Percentiles rank a stretch among this genome's conserved stretches.
Conservation (phyloP, 208 protist genomes). For the Leptomonas pyrrhocoris region DNA sequence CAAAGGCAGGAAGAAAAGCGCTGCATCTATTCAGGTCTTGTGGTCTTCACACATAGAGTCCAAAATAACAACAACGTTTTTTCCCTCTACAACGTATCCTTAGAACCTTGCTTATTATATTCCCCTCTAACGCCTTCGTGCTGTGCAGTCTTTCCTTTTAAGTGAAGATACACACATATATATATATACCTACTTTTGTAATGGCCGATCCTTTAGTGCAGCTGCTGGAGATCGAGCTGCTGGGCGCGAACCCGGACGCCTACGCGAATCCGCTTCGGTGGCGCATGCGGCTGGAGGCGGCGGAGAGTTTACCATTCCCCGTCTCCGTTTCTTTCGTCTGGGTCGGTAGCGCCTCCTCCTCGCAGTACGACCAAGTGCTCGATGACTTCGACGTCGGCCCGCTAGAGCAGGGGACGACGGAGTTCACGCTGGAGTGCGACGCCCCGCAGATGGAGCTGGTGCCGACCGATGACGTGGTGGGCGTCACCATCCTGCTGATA, state of each 20-base stretch:
- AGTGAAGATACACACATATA: neutral
- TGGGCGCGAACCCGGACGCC: constrained; percentile 73
- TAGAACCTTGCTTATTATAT: neutral
- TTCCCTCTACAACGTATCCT: neutral
- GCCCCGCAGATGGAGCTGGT: constrained; percentile 93
- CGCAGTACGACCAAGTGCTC: constrained; percentile 96
- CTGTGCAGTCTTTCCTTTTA: neutral
- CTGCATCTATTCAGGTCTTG: too few species aligned
- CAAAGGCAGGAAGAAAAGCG: too few species aligned
- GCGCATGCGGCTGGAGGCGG: constrained; percentile 78
- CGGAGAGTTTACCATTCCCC: constrained; percentile 73
- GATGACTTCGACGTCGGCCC: constrained; percentile 97
- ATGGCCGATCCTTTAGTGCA: constrained; percentile 85
- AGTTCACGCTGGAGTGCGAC: constrained; percentile 94
- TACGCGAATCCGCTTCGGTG: constrained; percentile 67
- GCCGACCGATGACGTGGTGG: constrained; percentile 92
- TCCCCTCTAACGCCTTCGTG: neutral
- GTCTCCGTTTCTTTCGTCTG: constrained; percentile 97
- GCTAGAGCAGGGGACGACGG: constrained; percentile 91
- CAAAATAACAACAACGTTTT: too few species aligned
- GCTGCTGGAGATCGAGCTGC: constrained; percentile 86
- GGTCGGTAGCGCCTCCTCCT: constrained; percentile 95
- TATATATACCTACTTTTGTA: constrained; percentile 2
- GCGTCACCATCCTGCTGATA: constrained; percentile 97
- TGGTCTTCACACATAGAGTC: too few species aligned